Evolutionary conservation across 1,284 basidiomycete genomes (phyloP), one percentile per base, ranked within the genome.

Genomic region (Neotropicomus parvogracilis): DNA sequence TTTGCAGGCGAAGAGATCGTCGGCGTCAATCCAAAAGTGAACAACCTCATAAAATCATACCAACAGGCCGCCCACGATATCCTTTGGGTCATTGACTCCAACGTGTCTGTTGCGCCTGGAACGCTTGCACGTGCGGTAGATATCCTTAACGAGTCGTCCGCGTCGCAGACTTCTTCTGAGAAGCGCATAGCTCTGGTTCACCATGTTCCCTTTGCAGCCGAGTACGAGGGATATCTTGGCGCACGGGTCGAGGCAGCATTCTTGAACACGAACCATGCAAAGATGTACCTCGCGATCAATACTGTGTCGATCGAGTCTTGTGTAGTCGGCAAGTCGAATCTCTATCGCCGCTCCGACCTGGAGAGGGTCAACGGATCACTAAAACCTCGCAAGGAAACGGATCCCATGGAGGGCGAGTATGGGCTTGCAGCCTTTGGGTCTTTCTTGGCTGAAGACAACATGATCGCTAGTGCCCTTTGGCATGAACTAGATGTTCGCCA

Each of bases 281-380:
- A 97, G 69, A 99, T 99, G 95, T 99, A 99, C 63, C 78, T 98
- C 45, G 94, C 94, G 9, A 92, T 99, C 67, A 97, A 97, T 68
- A 75, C 83, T 0, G 72, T 89, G 40, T 86, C 85, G 5, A 71
- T 97, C 48, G 97, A 97, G 45, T 95, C 92, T 0, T 99, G 97
- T 66, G 92, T 99, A 12, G 89, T 98, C 56, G 97, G 97, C 56
- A 99, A 99, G 71, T 95, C 92, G 48, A 95, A 94, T 68, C 69
- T 99, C 54, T 99, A 95, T 70, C 85, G 91, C 39, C 88, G 91
- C 45, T 88, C 90, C 31, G 93, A 97, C 65, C 70, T 95, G 35
- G 87, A 90, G 44, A 77, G 77, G 24, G 75, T 88, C 44, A 79
- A 82, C 52, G 84, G 79, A 14, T 77, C 80, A 1, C 65, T 83